Percentiles rank a stretch among this genome's conserved stretches.
Conservation (phyloP, 1,284 basidiomycete genomes). For the Amylostereum chailletii region DNA sequence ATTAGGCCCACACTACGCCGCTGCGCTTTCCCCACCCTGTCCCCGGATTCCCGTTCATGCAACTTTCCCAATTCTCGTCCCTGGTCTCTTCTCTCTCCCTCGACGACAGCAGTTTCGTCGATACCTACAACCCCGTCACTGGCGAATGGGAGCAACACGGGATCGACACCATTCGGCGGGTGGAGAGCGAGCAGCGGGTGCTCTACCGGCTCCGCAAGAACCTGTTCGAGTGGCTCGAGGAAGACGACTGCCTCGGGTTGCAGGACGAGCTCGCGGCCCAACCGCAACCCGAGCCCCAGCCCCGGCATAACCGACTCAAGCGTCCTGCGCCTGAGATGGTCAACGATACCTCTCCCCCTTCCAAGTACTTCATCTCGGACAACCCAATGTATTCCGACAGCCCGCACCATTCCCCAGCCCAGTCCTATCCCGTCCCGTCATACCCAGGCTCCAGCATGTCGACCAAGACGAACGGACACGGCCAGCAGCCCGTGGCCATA, state of each 20-base stretch:
- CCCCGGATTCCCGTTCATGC: conserved; percentile 55
- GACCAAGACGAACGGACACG: not conserved
- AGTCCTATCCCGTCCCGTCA: not conserved
- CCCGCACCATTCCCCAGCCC: conserved; percentile 4
- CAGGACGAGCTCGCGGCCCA: conserved; percentile 45
- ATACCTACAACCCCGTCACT: conserved; percentile 44
- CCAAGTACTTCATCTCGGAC: conserved; percentile 15
- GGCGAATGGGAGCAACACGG: conserved; percentile 50
- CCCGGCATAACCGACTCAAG: conserved; percentile 9
- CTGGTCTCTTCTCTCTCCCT: conserved; percentile 47
- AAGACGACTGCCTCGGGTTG: conserved; percentile 48
- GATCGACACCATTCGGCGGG: conserved; percentile 31
- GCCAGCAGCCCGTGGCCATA: too few species aligned
- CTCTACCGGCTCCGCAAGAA: conserved; percentile 50
- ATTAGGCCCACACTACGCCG: conserved; percentile 46
- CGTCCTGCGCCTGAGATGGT: conserved; percentile 12
- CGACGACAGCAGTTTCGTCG: conserved; percentile 41
- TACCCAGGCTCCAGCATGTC: not conserved
- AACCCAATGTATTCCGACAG: conserved; percentile 7
- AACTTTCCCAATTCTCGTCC: conserved; percentile 40
- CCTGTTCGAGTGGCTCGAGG: conserved; percentile 44
- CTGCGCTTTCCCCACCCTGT: conserved; percentile 51
- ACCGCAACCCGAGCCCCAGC: conserved; percentile 3
- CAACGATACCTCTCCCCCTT: conserved; percentile 10
- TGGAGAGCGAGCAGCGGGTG: conserved; percentile 38